Evolutionary conservation across 352 stramenopile genomes (phyloP), one percentile per base, ranked within the genome.

Genomic region (Phytophthora melonis): DNA sequence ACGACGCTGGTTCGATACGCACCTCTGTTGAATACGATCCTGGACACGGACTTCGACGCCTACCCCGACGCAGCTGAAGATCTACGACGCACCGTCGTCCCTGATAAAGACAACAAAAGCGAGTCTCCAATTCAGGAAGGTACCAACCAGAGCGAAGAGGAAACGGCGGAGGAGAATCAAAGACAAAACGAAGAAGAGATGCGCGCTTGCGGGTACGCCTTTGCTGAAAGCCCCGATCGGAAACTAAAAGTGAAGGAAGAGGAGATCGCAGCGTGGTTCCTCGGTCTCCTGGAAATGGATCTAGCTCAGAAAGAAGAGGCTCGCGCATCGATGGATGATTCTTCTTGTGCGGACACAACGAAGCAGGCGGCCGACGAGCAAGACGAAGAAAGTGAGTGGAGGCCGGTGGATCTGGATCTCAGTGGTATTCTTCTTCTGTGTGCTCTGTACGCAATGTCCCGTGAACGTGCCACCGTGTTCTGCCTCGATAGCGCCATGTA

Each of bases 401-500:
- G 66, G 52, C 88, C 88, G 5, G 76, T 62, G 0, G 84, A 91
- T 32, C 67, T 97, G 3, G 90, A 97, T 58, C 63, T 90, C 11
- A 90, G 86, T 13, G 90, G 90, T 3, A 90, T 95, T 54, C 66
- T 97, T 7, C 58, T 97, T 53, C 78, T 97, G 1, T 95, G 86
- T 60, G 86, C 84, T 8, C 75, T 97, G 9, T 81, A 95, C 36
- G 89, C 87, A 3, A 91, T 97, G 66, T 93, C 87, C 2, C 88
- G 89, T 9, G 77, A 92, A 27, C 76, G 80, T 14, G 78, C 79
- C 10, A 91, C 87, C 0, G 74, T 97, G 1, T 91, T 97, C 49
- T 94, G 84, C 49, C 81, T 97, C 39, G 90, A 97, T 66, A 94
- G 86, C 56, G 90, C 90, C 16, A 95, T 95, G 88, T 88, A 94